Evolutionary conservation across 2,329 filamentous ascomycete genomes (phyloP).

Genomic region (Alternaria ethzedia): DNA sequence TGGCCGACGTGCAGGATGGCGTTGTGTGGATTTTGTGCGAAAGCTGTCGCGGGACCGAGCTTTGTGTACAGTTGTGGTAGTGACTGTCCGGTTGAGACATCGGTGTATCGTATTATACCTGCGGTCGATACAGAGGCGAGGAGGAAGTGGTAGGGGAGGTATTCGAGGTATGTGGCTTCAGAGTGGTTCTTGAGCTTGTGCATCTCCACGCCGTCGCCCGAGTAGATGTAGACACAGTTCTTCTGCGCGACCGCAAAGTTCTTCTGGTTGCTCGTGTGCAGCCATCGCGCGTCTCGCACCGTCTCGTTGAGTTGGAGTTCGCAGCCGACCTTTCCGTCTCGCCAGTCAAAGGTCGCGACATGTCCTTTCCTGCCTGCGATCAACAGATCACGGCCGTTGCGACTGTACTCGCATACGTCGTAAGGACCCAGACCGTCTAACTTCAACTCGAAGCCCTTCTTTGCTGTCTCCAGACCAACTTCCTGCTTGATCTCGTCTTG

Average conservation of each 20-base stretch:
- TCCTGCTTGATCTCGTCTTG: conserved; percentile 82
- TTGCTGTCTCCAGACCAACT: conserved; percentile 81
- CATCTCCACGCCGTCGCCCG: conserved; percentile 85
- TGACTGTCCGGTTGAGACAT: conserved; percentile 89
- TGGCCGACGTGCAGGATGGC: conserved; percentile 91
- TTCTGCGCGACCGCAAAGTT: conserved; percentile 96
- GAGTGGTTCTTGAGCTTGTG: conserved; percentile 90
- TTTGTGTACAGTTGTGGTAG: conserved; percentile 85
- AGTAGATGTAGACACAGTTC: conserved; percentile 97
- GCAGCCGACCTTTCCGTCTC: conserved; percentile 86
- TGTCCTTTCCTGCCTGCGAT: conserved; percentile 91
- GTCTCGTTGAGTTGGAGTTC: conserved; percentile 92
- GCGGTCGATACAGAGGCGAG: conserved; percentile 84
- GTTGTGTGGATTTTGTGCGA: conserved; percentile 90
- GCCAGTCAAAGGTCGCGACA: conserved; percentile 96
- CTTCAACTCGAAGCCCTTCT: conserved; percentile 91
- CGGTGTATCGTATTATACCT: conserved; percentile 87
- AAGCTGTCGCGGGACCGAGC: conserved; percentile 80
- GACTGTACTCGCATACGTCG: conserved; percentile 83
- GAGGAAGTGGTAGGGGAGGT: conserved; percentile 94
- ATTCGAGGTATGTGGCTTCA: conserved; percentile 93
- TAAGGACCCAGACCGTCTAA: conserved; percentile 82
- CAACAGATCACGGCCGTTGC: conserved; percentile 85
- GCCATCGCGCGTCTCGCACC: conserved; percentile 84
- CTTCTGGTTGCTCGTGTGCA: conserved; percentile 82